Conservation (phyloP, 2,329 filamentous ascomycete species). For the Onygenales sp. region DNA sequence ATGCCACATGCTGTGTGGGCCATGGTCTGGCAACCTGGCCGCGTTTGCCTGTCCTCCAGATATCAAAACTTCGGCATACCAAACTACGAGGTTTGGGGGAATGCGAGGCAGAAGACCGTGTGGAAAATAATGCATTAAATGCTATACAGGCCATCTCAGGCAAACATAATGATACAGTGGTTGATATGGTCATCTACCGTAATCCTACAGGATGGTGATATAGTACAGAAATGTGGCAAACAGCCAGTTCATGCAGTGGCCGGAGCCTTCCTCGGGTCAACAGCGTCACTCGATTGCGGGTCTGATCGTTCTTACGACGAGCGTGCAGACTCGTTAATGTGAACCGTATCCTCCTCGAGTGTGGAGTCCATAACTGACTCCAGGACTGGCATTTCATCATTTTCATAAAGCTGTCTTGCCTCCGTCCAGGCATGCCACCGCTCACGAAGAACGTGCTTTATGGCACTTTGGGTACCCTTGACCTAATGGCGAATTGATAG, state of each 20-base stretch:
- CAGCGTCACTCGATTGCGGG: not conserved
- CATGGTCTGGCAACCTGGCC: too few relatives aligned
- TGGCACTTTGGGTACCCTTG: constrained; percentile 64
- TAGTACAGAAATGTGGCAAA: not conserved
- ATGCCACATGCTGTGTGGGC: too few relatives aligned
- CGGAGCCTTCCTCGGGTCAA: not conserved
- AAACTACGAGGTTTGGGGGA: too few relatives aligned
- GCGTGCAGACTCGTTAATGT: too few relatives aligned
- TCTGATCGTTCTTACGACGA: not conserved
- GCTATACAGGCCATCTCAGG: too few relatives aligned
- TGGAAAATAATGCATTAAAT: too few relatives aligned
- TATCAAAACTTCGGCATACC: too few relatives aligned
- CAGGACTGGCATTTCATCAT: constrained; percentile 13
- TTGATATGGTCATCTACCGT: not conserved
- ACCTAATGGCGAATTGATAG: constrained; percentile 44
- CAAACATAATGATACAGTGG: too few relatives aligned
- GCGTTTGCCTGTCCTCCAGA: too few relatives aligned
- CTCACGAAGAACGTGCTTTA: constrained; percentile 79
- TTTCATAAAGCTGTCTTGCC: constrained; percentile 26
- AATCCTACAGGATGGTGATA: not conserved
- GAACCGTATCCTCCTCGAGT: not conserved
- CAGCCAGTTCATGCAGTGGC: not conserved
- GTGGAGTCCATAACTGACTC: constrained; percentile 9
- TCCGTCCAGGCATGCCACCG: constrained; percentile 71
- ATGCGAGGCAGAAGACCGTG: too few relatives aligned